Conservation (phyloP, 2,329 filamentous ascomycete species). For the Sporothrix variecibatus region DNA sequence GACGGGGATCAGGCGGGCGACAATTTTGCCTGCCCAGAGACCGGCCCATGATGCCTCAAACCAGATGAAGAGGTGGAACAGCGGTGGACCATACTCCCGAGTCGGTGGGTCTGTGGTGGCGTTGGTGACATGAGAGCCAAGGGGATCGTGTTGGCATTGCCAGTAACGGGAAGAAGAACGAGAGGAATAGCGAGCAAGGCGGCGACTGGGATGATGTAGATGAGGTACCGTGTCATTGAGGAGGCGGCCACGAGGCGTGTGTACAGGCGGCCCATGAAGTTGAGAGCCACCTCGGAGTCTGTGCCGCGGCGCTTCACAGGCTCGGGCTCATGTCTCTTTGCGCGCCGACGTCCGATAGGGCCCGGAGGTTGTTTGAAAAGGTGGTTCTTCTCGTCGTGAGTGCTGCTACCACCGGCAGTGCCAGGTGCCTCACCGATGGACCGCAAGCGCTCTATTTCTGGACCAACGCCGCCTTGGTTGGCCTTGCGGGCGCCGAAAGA, state of each 20-base stretch:
- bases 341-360: constrained; percentile 53
- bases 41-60: constrained; percentile 68
- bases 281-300: constrained; percentile 56
- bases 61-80: constrained; percentile 68
- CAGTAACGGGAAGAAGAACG: constrained; percentile 54
- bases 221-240: constrained; percentile 64
- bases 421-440: constrained; percentile 32
- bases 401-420: constrained; percentile 37
- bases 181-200: constrained; percentile 63
- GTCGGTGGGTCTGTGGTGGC: constrained; percentile 28
- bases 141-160: constrained; percentile 38
- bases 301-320: constrained; percentile 45
- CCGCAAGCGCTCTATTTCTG: constrained; percentile 22
- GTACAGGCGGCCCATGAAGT: constrained; percentile 67
- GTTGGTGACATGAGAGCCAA: constrained; percentile 36
- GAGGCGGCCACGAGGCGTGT: constrained; percentile 65
- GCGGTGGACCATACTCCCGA: constrained; percentile 46
- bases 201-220: constrained; percentile 67
- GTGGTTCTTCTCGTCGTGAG: constrained; percentile 49
- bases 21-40: constrained; percentile 67
- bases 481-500: constrained; percentile 50
- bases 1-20: constrained; percentile 60
- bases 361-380: constrained; percentile 41
- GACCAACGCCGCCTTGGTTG: constrained; percentile 39
- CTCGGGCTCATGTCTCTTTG: constrained; percentile 44